Conservation (phyloP, 2,329 filamentous ascomycete species). For the Pyrenophora tritici-repentis region DNA sequence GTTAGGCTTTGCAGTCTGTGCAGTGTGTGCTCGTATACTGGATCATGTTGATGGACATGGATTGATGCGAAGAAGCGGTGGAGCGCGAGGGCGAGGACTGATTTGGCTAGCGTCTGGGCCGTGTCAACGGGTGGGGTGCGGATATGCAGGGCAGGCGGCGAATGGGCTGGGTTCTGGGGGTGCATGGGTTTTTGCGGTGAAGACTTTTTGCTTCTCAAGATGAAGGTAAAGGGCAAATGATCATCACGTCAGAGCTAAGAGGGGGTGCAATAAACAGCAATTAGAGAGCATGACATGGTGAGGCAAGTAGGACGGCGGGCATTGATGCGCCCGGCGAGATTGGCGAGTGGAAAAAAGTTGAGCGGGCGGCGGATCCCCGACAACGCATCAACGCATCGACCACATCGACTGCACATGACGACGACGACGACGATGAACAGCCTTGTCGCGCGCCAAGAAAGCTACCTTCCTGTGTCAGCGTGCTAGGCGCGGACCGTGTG, state of each 20-base stretch:
- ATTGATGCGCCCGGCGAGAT: background rate
- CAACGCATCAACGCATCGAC: conserved; percentile 18
- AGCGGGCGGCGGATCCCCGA: conserved; percentile 8
- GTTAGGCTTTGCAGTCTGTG: conserved; percentile 6
- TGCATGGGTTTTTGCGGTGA: conserved; percentile 8
- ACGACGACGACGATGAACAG: background rate
- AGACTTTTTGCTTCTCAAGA: background rate
- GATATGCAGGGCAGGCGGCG: conserved; percentile 10
- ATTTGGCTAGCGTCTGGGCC: conserved; percentile 7
- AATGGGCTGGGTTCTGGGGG: conserved; percentile 9
- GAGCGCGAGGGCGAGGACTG: conserved; percentile 2
- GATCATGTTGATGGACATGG: conserved; percentile 1
- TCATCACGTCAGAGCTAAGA: too few species aligned
- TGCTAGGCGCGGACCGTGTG: background rate
- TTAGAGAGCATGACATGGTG: background rate
- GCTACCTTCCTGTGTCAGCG: background rate
- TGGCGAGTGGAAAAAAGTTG: conserved; percentile 10
- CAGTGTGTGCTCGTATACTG: background rate
- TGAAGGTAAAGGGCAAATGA: too few species aligned
- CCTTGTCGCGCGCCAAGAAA: background rate
- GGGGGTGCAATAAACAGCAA: background rate
- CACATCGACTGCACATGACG: conserved; percentile 2
- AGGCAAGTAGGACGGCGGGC: background rate
- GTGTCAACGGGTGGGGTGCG: conserved; percentile 11
- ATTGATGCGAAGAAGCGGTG: conserved; percentile 10